Base-by-base conservation (phyloP, 1,139 yeast species). In the Saccharomycopsis crataegensis region DNA sequence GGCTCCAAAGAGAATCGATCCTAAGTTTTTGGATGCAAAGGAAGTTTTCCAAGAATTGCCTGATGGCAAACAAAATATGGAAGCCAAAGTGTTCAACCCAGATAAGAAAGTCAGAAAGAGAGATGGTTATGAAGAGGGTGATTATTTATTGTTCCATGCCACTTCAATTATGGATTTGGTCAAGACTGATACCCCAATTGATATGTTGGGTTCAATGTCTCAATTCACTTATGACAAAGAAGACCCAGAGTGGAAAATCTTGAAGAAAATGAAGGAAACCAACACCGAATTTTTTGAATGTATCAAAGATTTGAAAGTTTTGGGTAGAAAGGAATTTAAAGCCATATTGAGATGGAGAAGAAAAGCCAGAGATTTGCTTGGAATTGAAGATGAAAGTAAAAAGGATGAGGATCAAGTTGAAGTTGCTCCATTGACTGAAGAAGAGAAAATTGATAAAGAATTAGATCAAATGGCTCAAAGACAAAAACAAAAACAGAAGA, bases 81-180 rank as follows among this genome's bases (percentile, higher is more conserved):
- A 93, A 70, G 90, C 96, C 11, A 90, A 90, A 67, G 86, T 93
- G 45, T 93, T 83, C 72, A 90, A 93, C 65, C 99, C 99, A 0
- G 98, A 91, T 64, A 82, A 85, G 70, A 89, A 88, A 69, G 80
- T 78, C 58, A 83, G 98, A 71, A 86, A 83, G 68, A 86, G 99
- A 79, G 87, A 86, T 62, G 99, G 99, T 78, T 93, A 93, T 71
- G 98, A 88, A 58, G 99, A 93, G 66, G 96, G 95, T 52, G 96
- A 93, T 64, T 82, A 86, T 64, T 73, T 83, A 36, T 80, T 84
- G 62, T 87, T 81, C 66, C 93, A 90, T 62, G 80, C 82, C 16
- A 75, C 80, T 73, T 78, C 89, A 22, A 75, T 90, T 6, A 69
- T 89, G 68, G 97, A 93, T 12, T 91, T 93, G 70, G 79, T 94